Evolutionary conservation across 352 stramenopile genomes (phyloP).

Genomic region (Pythium utonaiense): DNA sequence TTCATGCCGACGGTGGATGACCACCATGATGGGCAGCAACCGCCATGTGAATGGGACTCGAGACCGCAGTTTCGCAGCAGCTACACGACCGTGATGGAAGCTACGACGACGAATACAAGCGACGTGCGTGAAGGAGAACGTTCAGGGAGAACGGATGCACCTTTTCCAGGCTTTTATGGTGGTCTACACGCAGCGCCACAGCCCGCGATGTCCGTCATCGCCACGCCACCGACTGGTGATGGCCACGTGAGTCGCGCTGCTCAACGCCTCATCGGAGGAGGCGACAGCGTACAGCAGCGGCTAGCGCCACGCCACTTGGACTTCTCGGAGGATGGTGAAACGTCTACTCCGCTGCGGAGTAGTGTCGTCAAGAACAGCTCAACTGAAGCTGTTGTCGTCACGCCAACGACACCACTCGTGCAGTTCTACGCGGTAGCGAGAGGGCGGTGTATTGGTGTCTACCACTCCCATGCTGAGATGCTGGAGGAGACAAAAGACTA

Average conservation of each 20-base stretch:
- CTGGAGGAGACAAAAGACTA: constrained; percentile 11
- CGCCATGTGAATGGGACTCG: no score
- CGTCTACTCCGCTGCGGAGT: neutral
- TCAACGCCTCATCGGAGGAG: no score
- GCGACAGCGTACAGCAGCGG: neutral
- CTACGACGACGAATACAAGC: no score
- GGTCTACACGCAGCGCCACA: no score
- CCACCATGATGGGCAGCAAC: no score
- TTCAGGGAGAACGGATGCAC: no score
- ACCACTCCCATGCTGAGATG: constrained; percentile 39
- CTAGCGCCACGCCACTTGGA: constrained; percentile 6
- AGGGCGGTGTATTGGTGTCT: constrained; percentile 43
- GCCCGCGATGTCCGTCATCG: neutral
- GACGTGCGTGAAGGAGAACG: no score
- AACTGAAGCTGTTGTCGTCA: neutral
- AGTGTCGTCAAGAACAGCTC: neutral
- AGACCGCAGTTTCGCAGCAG: no score
- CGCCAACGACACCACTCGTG: neutral
- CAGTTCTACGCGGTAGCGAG: constrained; percentile 46
- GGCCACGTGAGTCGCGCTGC: neutral
- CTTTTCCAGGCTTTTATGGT: no score
- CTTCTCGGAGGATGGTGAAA: neutral
- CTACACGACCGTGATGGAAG: no score
- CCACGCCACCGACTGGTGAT: neutral
- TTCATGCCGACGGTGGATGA: no score